These are phyloP conservation scores for Wickerhamiella kurtzmanii DNA, from an alignment of 805 yeast genomes.

Conservation along the genomic window DNA sequence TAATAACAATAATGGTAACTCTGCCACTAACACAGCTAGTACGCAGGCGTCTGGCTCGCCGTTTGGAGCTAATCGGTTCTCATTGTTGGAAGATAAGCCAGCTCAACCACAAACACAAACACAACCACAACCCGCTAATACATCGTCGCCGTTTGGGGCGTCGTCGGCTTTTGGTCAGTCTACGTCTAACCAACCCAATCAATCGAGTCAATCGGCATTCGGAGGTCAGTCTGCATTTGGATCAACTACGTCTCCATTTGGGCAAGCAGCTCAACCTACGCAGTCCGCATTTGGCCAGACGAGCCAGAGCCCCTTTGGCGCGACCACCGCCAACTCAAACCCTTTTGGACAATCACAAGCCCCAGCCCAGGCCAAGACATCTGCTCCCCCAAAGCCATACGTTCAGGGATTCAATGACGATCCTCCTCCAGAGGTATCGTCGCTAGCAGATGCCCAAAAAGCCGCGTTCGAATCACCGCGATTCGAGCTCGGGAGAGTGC, in stretches of 20 bases:
- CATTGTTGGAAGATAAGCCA: neutral
- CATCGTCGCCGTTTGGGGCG: no score
- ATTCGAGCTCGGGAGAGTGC: conserved; percentile 23
- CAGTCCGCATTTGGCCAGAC: conserved; percentile 4
- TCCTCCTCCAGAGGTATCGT: conserved; percentile 24
- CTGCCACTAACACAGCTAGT: neutral
- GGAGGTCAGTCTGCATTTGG: neutral
- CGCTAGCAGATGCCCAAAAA: conserved; percentile 32
- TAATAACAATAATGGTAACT: neutral
- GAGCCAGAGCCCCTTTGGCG: neutral
- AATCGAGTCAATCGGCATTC: conserved; percentile 1
- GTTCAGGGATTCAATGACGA: conserved; percentile 27
- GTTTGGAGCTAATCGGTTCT: neutral
- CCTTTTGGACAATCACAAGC: neutral
- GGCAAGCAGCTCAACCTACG: conserved; percentile 1
- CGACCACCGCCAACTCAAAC: neutral
- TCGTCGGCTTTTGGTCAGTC: conserved; percentile 6
- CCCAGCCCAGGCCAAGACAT: neutral
- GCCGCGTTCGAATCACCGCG: conserved; percentile 32
- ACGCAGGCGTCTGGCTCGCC: neutral
- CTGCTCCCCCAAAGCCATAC: conserved; percentile 10
- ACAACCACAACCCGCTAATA: no score
- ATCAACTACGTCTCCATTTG: neutral
- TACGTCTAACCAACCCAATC: neutral
- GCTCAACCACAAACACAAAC: no score